Percentiles rank a stretch among this genome's conserved stretches.
Evolutionary conservation across 129 eudicot species (phyloP).

Genomic region (Artemisia annua): DNA sequence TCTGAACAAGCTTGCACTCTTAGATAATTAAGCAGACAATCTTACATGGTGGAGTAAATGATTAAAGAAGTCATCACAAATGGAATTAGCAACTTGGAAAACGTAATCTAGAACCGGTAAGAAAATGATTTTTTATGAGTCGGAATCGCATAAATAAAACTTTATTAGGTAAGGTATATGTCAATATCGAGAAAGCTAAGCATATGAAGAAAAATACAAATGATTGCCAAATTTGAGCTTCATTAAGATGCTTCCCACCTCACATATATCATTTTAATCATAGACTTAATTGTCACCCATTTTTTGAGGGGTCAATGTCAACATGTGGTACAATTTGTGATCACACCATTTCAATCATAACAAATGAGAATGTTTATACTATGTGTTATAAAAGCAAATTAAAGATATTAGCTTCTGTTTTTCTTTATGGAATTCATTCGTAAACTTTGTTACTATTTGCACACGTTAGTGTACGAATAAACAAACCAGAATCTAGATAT

Average conservation of each 20-base stretch:
- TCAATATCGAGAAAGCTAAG: constrained; percentile 21
- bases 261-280: constrained; percentile 16
- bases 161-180: constrained; percentile 9
- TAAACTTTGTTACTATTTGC: too few relatives aligned
- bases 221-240: constrained; percentile 22
- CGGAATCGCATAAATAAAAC: constrained; percentile 1
- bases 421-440: too few relatives aligned
- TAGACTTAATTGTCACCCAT: constrained; percentile 19
- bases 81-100: too few relatives aligned
- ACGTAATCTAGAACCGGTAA: too few relatives aligned
- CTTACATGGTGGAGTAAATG: background rate
- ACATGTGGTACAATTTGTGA: constrained; percentile 11
- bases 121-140: background rate
- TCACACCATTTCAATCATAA: background rate
- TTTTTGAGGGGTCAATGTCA: constrained; percentile 18
- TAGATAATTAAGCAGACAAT: too few relatives aligned
- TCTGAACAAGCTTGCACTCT: too few relatives aligned
- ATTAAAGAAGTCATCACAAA: background rate
- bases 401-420: too few relatives aligned
- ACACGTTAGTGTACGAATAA: too few relatives aligned
- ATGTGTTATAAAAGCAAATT: too few relatives aligned
- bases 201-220: constrained; percentile 12
- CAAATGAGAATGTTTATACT: too few relatives aligned
- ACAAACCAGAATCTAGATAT: too few relatives aligned
- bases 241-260: constrained; percentile 32